Base-by-base conservation (phyloP, 306 rosid genomes). In the Urtica urens region DNA sequence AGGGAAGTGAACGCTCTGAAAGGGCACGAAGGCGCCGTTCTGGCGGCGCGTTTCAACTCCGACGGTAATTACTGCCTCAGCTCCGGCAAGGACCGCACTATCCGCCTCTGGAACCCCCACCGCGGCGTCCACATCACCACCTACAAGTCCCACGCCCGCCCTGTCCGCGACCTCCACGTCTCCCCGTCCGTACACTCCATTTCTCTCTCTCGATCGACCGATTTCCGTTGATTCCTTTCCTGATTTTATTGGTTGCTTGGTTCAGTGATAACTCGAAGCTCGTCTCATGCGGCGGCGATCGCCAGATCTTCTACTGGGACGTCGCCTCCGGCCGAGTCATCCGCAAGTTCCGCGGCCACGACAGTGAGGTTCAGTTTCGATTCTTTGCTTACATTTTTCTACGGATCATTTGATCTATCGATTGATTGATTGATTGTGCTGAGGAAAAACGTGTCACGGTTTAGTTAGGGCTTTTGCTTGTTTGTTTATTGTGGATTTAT, bases 21-120 rank as follows among this genome's bases (percentile, higher is more conserved):
- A 53, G 95, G 95, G 33, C 97, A 90, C 60, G 87, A 90, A 49
- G 94, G 95, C 2, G 92, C 74, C 16, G 83, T 90, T 2, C 55
- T 84, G 49, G 87, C 87, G 0, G 82, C 81, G 3, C 79, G 87
- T 63, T 90, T 84, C 78, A 84, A 90, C 69, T 37, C 37, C 47
- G 85, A 90, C 31, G 94, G 83, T 3, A 90, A 85, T 30, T 84
- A 85, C 61, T 66, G 80, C 71, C 79, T 85, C 10, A 84, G 92
- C 51, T 63, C 76, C 65, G 87, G 95, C 63, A 90, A 85, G 52
- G 99, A 90, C 62, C 92, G 99, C 46, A 85, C 94, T 57, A 81
- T 85, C 41, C 80, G 95, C 54, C 87, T 85, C 59, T 90, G 87
- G 99, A 90, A 85, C 77, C 95, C 95, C 23, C 92, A 90, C 77